Evolutionary conservation across 83 land plant species (phyloP), one percentile per base, ranked within the genome.

Genomic region (Diphasiastrum complanatum): DNA sequence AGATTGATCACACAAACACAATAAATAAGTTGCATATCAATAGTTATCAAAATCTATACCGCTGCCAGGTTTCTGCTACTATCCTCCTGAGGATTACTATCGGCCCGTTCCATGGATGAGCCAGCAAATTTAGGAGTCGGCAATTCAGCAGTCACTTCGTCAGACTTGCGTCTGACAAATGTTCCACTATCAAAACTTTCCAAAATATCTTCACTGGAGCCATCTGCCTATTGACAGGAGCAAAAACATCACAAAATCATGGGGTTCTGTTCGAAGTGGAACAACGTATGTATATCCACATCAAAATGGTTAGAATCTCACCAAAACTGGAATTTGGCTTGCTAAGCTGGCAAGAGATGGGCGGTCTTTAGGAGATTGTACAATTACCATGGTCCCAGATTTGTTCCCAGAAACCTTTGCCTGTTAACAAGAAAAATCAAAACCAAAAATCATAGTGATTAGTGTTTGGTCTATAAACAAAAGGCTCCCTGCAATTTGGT

Each of bases 31-130:
- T n/a, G 53, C 14, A 22, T 50, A 50, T 11, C 11, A 1, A n/a
- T 50, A 24, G 12, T 12, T 23, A 56, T 22, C 12, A 25, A 6
- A 40, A 22, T 19, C 3, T 1, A 6, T 29, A 85, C 98, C 91
- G 85, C 99, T 33, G 99, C 99, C 76, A 93, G 96, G 61, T 93
- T 93, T 37, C 69, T 65, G 60, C 91, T 84, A 80, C 99, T 93
- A 54, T 93, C 96, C 73, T 93, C 96, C 38, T 62, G 68, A 19
- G 74, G 47, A 33, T 74, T 56, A 57, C 36, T 59, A 14, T 74
- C 73, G 45, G 78, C 32, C 60, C 75, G 80, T 52, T 83, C 96
- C 59, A 63, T 80, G 37, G 76, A 41, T 38, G 79, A 78, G 46
- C 68, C 49, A 53, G 78, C 81, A 24, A 87, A 79, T 62, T 55